phyloP scores from a whole-genome alignment of 192 early-diverging fungal species.

The Podila minutissima region DNA sequence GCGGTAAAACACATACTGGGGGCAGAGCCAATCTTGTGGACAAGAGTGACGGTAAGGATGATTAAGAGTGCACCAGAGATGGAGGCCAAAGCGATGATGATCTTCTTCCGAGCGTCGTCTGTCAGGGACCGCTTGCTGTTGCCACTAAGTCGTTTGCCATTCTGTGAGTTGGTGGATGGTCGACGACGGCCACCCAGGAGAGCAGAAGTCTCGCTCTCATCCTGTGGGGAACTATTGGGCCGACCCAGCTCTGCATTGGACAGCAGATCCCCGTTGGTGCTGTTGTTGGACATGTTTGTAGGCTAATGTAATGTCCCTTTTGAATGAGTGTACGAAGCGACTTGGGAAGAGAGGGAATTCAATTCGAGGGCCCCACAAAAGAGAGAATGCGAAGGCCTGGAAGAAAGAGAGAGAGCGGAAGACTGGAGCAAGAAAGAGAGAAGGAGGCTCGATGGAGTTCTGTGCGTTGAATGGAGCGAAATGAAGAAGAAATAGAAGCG shows the following conservation, averaged over 20 bases:
- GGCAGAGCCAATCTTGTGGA: conserved; percentile 10
- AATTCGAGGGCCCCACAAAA: not conserved
- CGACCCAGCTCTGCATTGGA: conserved; percentile 29
- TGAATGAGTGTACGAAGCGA: not conserved
- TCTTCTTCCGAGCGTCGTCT: conserved; percentile 23
- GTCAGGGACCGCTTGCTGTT: conserved; percentile 12
- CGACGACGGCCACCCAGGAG: conserved; percentile 4
- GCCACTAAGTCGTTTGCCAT: not conserved
- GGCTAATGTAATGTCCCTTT: not conserved
- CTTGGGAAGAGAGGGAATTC: not conserved
- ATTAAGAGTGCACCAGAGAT: conserved; percentile 27
- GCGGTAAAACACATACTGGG: conserved; percentile 10
- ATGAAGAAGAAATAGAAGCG: too few species aligned
- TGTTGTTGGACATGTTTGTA: not conserved
- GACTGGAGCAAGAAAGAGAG: not conserved
- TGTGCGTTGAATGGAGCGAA: too few species aligned
- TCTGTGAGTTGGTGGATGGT: not conserved
- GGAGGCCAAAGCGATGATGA: conserved; percentile 10
- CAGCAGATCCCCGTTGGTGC: not conserved
- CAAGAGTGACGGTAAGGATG: conserved; percentile 9
- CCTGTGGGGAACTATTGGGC: not conserved
- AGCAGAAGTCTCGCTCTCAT: not conserved
- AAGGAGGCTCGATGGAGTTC: not conserved
- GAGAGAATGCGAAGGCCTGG: not conserved
- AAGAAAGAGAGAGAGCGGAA: not conserved